These are phyloP conservation scores for Sugiyamaella pinicola DNA, from an alignment of 1,139 yeast genomes.

Conservation along the genomic window DNA sequence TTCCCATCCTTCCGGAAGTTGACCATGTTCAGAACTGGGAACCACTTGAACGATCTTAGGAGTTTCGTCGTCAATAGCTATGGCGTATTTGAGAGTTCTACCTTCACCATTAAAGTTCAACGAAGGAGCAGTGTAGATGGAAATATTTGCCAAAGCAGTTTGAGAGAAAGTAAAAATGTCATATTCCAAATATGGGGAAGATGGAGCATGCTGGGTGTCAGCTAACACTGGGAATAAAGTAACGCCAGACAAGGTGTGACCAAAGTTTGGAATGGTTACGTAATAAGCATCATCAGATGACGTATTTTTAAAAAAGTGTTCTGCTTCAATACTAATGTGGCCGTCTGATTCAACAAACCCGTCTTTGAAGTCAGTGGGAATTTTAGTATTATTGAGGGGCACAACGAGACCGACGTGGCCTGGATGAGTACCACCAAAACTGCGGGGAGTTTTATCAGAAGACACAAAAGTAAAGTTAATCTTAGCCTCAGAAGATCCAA, in stretches of 20 bases:
- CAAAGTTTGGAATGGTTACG: slow-evolving; percentile 22
- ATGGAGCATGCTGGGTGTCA: slow-evolving; percentile 22
- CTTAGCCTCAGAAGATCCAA: slow-evolving; percentile 8
- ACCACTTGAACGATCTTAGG: slow-evolving; percentile 24
- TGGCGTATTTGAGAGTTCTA: slow-evolving; percentile 27
- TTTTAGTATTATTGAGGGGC: slow-evolving; percentile 20
- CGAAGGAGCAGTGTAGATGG: slow-evolving; percentile 28
- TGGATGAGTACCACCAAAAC: slow-evolving; percentile 14
- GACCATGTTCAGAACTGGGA: slow-evolving; percentile 20
- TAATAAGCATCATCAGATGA: slow-evolving; percentile 21
- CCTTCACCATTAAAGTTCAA: slow-evolving; percentile 25
- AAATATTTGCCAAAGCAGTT: slow-evolving; percentile 21
- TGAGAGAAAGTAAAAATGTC: slow-evolving; percentile 20
- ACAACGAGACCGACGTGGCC: slow-evolving; percentile 15
- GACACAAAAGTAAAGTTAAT: slow-evolving; percentile 16
- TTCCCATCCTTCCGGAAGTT: slow-evolving; percentile 29
- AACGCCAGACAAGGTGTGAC: slow-evolving; percentile 29
- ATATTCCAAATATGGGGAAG: slow-evolving; percentile 26
- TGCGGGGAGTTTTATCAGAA: slow-evolving; percentile 11
- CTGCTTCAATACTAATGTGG: slow-evolving; percentile 26
- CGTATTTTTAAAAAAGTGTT: slow-evolving; percentile 17
- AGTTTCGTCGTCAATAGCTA: slow-evolving; percentile 26
- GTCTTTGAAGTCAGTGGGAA: slow-evolving; percentile 22
- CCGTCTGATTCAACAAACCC: slow-evolving; percentile 31
- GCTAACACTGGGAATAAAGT: slow-evolving; percentile 26